A percentile compares a stretch with the other conserved stretches of the same genome.
phyloP scores from a whole-genome alignment of 2,329 filamentous ascomycete species.

The Dothideomycetidae sp. region DNA sequence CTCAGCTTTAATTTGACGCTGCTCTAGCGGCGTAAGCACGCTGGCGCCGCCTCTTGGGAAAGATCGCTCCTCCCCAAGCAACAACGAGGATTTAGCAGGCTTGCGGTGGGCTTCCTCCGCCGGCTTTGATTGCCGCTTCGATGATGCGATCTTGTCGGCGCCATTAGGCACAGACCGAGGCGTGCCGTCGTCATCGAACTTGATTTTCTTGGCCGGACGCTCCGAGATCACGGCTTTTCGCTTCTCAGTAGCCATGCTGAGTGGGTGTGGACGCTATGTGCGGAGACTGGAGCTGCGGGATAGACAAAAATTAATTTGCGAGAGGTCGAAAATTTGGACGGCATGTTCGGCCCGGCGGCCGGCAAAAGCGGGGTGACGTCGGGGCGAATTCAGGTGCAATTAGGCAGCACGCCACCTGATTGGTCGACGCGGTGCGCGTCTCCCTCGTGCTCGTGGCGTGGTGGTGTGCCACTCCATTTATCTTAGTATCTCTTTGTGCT shows the following conservation, averaged over 20 bases:
- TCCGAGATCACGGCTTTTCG: slow-evolving; percentile 30
- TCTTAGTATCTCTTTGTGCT: too few relatives aligned
- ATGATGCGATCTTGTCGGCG: slow-evolving; percentile 13
- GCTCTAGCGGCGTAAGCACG: slow-evolving; percentile 79
- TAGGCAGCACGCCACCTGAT: slow-evolving; percentile 1
- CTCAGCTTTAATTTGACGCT: slow-evolving; percentile 91
- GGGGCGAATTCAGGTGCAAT: too few relatives aligned
- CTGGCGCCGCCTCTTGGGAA: slow-evolving; percentile 90
- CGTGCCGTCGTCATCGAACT: slow-evolving; percentile 15
- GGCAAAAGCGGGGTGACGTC: not conserved
- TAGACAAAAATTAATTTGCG: not conserved
- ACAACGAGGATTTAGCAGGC: slow-evolving; percentile 28
- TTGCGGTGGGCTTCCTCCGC: slow-evolving; percentile 16
- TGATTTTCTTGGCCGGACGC: slow-evolving; percentile 23
- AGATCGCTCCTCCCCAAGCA: slow-evolving; percentile 67
- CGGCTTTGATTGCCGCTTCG: slow-evolving; percentile 14
- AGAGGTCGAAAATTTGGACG: not conserved
- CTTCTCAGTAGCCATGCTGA: slow-evolving; percentile 31
- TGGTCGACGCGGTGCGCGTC: slow-evolving; percentile 8
- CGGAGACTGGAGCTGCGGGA: too few relatives aligned
- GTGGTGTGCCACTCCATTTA: not conserved
- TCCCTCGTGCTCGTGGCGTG: not conserved
- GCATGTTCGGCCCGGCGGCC: not conserved
- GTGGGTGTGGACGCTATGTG: not conserved
- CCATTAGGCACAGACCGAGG: slow-evolving; percentile 20